Conservation (phyloP, 805 yeast species). For the Candida cerambycidarum region DNA sequence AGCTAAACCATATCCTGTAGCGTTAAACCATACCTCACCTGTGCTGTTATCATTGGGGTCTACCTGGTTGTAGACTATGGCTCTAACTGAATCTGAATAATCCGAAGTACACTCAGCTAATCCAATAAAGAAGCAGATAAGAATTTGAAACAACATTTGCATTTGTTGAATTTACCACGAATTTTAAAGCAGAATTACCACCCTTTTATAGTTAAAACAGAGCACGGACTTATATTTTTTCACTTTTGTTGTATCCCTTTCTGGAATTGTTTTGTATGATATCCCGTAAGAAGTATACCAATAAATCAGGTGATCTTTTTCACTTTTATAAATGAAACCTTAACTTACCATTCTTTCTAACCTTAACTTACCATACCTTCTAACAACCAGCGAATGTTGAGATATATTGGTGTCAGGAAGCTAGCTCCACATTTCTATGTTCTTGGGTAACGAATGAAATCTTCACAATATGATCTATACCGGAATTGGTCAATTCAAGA, state of each 20-base stretch:
- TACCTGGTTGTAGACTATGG: neutral
- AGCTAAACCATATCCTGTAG: constrained; percentile 2
- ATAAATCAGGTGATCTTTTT: neutral
- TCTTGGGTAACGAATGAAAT: neutral
- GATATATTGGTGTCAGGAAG: neutral
- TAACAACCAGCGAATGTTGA: neutral
- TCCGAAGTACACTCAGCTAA: constrained; percentile 1
- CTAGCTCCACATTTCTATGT: neutral
- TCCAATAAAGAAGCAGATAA: constrained; percentile 1
- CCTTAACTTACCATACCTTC: neutral
- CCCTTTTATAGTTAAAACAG: neutral
- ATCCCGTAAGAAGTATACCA: neutral
- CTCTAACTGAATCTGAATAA: neutral
- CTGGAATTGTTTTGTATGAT: neutral
- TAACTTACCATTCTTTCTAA: neutral
- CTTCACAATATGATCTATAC: too few species aligned
- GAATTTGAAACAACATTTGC: constrained; percentile 1
- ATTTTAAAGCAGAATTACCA: neutral
- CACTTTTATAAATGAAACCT: too few species aligned
- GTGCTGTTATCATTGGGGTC: constrained; percentile 3
- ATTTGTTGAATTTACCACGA: neutral
- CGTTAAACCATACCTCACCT: constrained; percentile 4
- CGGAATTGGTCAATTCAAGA: neutral
- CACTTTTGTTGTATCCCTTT: neutral
- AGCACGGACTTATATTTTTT: neutral